Base-by-base conservation (phyloP, 2,329 filamentous ascomycete genomes). In the Stemphylium lycopersici region DNA sequence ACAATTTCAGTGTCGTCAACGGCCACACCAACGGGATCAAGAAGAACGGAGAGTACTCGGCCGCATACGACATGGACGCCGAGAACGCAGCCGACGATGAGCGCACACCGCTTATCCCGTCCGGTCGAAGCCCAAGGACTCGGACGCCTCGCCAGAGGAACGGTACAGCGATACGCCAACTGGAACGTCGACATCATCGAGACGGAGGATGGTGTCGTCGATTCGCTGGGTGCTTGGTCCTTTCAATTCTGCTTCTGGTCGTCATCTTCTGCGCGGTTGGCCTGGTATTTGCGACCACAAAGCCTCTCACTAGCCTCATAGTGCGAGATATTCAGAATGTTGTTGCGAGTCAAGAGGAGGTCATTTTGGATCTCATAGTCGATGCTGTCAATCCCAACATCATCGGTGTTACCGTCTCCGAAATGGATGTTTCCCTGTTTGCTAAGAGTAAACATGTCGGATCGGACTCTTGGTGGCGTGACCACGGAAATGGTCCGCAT, bases 331-430 rank as follows among this genome's bases (percentile, higher is more conserved):
- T 99, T 62, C 86, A 89, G 66, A 96, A 96, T 63, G 91, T 99
- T 20, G 84, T 98, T 43, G 93, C 93, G 2, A 96, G 91, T 66
- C 91, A 96, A 74, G 91, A 96, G 73, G 93, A 98, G 72, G 83
- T 99, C 37, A 96, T 99, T 86, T 84, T 98, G 67, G 93, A 99
- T 74, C 79, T 99, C 43, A 86, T 90, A 16, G 91, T 99, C 55
- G 86, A 86, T 63, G 95, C 93, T 0, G 83, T 93, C 65, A 99
- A 99, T 71, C 93, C 93, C 1, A 99, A 98, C 65, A 87, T 97
- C 36, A 89, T 98, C 34, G 87, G 91, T 2, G 89, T 99, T 37
- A 89, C 89, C 2, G 86, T 99, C 33, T 87, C 90, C 59, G 87
- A 93, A 41, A 89, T 96, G 70, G 92, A 98, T 71, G 82, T 98